Percentiles rank a stretch among this genome's conserved stretches.
Conservation (phyloP, 768 basidiomycete species). For the Collybia nuda region DNA sequence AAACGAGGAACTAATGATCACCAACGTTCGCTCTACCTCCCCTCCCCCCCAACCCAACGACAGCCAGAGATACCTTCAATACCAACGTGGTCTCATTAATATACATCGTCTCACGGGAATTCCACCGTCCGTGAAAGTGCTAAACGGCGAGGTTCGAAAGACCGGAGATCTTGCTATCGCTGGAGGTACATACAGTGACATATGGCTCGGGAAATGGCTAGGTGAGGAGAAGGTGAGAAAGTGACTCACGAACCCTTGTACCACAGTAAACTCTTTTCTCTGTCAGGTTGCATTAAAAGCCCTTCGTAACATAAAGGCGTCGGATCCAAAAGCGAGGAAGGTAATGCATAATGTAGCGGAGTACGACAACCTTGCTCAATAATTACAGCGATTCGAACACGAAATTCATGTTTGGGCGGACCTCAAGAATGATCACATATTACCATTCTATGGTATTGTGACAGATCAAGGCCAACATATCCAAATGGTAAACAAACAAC, state of each 20-base stretch:
- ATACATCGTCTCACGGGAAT: conserved; percentile 53
- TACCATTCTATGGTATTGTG: conserved; percentile 57
- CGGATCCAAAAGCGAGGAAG: conserved; percentile 41
- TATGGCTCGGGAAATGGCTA: conserved; percentile 56
- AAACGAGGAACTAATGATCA: conserved; percentile 5
- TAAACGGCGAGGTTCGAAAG: conserved; percentile 52
- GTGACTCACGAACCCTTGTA: neutral
- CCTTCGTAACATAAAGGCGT: conserved; percentile 43
- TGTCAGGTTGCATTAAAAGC: conserved; percentile 58
- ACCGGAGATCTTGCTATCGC: conserved; percentile 38
- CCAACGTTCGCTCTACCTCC: conserved; percentile 14
- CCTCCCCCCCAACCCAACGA: conserved; percentile 20
- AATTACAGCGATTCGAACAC: conserved; percentile 49
- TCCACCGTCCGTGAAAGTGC: conserved; percentile 49
- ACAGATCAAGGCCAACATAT: conserved; percentile 50
- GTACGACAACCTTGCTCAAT: neutral
- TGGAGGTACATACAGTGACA: conserved; percentile 54
- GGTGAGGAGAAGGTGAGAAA: conserved; percentile 45
- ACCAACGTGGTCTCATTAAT: conserved; percentile 43
- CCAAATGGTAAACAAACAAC: conserved; percentile 38
- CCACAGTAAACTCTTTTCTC: neutral
- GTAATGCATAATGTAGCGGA: conserved; percentile 24
- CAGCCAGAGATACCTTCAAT: conserved; percentile 36
- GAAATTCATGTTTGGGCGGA: conserved; percentile 56
- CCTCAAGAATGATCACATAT: conserved; percentile 49